Evolutionary conservation across 2,329 filamentous ascomycete species (phyloP).

Genomic region (Zymoseptoria tritici): DNA sequence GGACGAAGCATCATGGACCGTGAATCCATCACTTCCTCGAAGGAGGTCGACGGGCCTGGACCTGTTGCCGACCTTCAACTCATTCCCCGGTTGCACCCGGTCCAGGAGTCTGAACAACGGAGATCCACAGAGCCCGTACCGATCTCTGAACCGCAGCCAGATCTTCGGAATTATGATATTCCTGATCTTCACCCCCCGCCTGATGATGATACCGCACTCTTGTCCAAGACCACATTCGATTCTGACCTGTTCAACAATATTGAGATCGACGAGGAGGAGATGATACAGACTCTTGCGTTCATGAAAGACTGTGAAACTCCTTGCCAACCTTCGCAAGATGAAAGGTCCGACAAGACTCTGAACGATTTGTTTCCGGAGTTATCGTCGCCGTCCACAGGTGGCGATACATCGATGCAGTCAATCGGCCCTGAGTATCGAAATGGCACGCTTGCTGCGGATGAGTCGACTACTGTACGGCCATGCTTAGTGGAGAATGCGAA

Average conservation of each 20-base stretch:
- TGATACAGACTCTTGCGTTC: neutral
- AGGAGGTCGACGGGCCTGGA: too few relatives aligned
- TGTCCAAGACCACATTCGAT: neutral
- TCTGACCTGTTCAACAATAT: neutral
- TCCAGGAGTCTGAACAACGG: neutral
- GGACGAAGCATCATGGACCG: too few relatives aligned
- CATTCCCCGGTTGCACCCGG: too few relatives aligned
- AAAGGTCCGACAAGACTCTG: neutral
- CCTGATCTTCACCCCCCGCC: neutral
- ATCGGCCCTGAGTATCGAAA: neutral
- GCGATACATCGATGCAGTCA: neutral
- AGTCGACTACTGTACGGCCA: neutral
- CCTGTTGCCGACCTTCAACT: too few relatives aligned
- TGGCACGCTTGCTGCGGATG: neutral
- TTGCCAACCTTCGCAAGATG: neutral
- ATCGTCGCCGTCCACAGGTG: neutral
- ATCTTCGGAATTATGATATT: neutral
- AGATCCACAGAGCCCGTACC: neutral
- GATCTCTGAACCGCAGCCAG: neutral
- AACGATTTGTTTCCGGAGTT: neutral
- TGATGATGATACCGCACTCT: neutral
- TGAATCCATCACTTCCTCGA: neutral
- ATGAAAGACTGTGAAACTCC: neutral
- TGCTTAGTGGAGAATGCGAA: neutral
- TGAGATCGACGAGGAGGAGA: neutral